phyloP scores from a whole-genome alignment of 345 rosid genomes.

The Salix purpurea region DNA sequence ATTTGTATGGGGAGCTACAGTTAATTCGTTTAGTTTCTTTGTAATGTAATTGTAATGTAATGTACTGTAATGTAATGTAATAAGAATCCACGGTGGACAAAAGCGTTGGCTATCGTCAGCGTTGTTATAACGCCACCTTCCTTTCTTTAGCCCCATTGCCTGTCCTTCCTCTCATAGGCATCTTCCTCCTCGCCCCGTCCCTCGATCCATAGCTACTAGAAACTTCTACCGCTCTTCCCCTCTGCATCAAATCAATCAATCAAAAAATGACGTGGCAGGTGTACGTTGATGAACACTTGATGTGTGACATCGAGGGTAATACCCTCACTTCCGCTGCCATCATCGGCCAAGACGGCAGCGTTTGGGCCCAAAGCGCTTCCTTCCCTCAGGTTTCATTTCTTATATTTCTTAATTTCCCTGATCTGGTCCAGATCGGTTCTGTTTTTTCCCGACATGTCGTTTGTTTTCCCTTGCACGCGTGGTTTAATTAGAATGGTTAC shows the following conservation, averaged over 20 bases:
- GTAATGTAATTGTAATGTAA: too few relatives aligned
- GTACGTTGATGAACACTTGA: slow-evolving; percentile 21
- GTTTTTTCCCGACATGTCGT: neutral
- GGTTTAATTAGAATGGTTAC: neutral
- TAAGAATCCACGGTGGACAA: neutral
- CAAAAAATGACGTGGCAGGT: slow-evolving; percentile 14
- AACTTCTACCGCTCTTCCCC: neutral
- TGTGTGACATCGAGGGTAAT: slow-evolving; percentile 18
- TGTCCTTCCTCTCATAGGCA: neutral
- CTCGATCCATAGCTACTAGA: neutral
- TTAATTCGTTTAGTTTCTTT: too few relatives aligned
- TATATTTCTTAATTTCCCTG: neutral
- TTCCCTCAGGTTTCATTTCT: slow-evolving; percentile 12
- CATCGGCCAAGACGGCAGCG: slow-evolving; percentile 15
- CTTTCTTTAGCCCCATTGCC: neutral
- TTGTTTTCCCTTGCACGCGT: neutral
- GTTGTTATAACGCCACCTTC: neutral
- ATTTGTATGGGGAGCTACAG: too few relatives aligned
- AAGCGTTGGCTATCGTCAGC: neutral
- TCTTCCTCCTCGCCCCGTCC: neutral
- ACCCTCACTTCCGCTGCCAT: slow-evolving; percentile 17
- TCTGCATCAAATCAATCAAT: neutral
- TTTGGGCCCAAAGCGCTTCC: slow-evolving; percentile 16
- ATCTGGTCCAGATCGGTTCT: neutral
- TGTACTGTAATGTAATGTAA: too few relatives aligned